Evolutionary conservation across 441 rosid genomes (phyloP).

Genomic region (Geranium incanum): DNA sequence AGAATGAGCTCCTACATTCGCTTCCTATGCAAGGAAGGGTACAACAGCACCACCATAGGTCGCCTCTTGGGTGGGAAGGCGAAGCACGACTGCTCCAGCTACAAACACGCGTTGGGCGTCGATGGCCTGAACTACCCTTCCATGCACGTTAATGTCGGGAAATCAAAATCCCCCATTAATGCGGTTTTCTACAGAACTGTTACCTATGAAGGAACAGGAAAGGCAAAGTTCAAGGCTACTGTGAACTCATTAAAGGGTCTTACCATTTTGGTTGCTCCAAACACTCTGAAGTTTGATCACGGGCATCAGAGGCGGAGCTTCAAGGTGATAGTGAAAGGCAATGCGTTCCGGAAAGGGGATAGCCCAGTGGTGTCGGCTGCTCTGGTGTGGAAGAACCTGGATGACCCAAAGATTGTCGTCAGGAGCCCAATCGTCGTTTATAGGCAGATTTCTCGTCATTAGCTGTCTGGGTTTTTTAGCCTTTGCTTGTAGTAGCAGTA

Average conservation of each 20-base stretch:
- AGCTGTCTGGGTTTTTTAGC: not conserved
- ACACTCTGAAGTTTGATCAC: conserved; percentile 24
- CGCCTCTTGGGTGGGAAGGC: conserved; percentile 36
- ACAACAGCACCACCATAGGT: conserved; percentile 41
- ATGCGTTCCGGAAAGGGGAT: conserved; percentile 16
- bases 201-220: conserved; percentile 33
- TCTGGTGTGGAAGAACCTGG: conserved; percentile 42
- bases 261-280: conserved; percentile 34
- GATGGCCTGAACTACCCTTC: conserved; percentile 63
- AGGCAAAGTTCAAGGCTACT: conserved; percentile 34
- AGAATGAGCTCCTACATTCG: conserved; percentile 30
- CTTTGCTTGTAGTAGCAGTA: not conserved
- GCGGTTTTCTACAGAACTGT: conserved; percentile 45
- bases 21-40: conserved; percentile 55
- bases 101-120: conserved; percentile 35
- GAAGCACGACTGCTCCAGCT: conserved; percentile 44
- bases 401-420: conserved; percentile 42
- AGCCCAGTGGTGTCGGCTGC: conserved; percentile 37
- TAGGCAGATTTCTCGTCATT: conserved; percentile 4
- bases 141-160: conserved; percentile 38
- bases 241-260: conserved; percentile 37
- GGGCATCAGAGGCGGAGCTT: conserved; percentile 27
- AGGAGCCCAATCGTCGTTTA: conserved; percentile 52
- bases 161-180: conserved; percentile 18
- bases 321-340: conserved; percentile 47